Percentiles rank a stretch among this genome's conserved stretches.
Conservation (phyloP, 768 basidiomycete genomes). For the Boletus vinaceobasis region DNA sequence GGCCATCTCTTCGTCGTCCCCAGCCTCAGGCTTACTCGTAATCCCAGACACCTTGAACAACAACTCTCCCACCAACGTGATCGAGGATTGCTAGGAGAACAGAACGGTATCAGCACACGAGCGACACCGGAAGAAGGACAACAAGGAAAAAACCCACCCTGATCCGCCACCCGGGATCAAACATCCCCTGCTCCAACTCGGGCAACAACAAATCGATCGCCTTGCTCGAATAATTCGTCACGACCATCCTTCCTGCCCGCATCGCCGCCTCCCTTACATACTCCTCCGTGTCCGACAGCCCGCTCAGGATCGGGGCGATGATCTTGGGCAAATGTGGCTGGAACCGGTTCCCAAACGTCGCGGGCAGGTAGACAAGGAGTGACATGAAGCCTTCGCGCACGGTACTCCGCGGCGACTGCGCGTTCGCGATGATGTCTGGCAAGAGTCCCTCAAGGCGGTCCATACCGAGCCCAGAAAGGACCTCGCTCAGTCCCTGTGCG, state of each 20-base stretch:
- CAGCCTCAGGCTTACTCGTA: constrained; percentile 74
- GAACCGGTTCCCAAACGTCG: constrained; percentile 95
- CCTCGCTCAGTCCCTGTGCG: constrained; percentile 94
- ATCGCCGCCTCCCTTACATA: constrained; percentile 96
- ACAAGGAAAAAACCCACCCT: constrained; percentile 50
- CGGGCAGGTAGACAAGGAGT: constrained; percentile 88
- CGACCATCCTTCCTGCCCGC: constrained; percentile 98
- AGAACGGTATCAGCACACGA: neutral
- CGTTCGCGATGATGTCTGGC: constrained; percentile 90
- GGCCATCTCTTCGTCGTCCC: constrained; percentile 66
- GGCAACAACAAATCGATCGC: constrained; percentile 93
- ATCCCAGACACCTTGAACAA: constrained; percentile 97
- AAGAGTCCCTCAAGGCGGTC: constrained; percentile 91
- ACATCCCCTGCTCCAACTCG: constrained; percentile 92
- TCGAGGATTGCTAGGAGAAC: constrained; percentile 80
- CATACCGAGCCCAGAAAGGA: constrained; percentile 95
- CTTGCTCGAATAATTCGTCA: constrained; percentile 86
- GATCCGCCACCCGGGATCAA: constrained; percentile 93
- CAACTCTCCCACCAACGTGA: constrained; percentile 92
- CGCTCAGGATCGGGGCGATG: constrained; percentile 86
- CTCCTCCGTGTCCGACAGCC: constrained; percentile 90
- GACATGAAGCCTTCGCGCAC: constrained; percentile 99
- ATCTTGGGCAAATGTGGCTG: constrained; percentile 94
- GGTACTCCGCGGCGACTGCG: constrained; percentile 83
- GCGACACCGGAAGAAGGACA: neutral